Percentiles rank a stretch among this genome's conserved stretches.
phyloP scores from a whole-genome alignment of 2,329 filamentous ascomycete species.

The Dactylellina haptotyla region DNA sequence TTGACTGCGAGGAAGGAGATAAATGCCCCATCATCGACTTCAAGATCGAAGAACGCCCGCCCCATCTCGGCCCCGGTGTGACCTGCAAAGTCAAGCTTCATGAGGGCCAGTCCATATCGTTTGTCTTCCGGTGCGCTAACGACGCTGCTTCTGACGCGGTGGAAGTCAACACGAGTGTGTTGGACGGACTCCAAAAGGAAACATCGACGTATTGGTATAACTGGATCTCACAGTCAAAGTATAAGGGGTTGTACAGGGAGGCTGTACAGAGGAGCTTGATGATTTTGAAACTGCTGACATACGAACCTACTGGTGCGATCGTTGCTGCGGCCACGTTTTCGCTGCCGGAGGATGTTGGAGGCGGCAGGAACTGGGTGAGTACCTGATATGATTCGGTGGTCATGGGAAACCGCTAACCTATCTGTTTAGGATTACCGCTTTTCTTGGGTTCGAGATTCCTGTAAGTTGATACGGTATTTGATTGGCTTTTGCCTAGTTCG shows the following conservation, averaged over 20 bases:
- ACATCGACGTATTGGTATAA: slow-evolving; percentile 78
- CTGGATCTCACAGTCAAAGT: slow-evolving; percentile 76
- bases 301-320: slow-evolving; percentile 80
- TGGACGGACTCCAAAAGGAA: slow-evolving; percentile 73
- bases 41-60: slow-evolving; percentile 66
- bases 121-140: slow-evolving; percentile 68
- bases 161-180: slow-evolving; percentile 68
- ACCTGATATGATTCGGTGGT: slow-evolving; percentile 58
- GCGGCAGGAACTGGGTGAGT: slow-evolving; percentile 66
- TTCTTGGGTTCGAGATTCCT: slow-evolving; percentile 80
- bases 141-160: slow-evolving; percentile 70
- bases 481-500: neutral
- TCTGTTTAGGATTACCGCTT: slow-evolving; percentile 72
- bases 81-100: slow-evolving; percentile 69
- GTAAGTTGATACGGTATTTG: slow-evolving; percentile 57
- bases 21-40: slow-evolving; percentile 69
- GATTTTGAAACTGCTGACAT: slow-evolving; percentile 79
- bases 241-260: slow-evolving; percentile 77
- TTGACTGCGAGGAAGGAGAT: slow-evolving; percentile 69
- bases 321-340: slow-evolving; percentile 81
- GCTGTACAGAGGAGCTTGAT: slow-evolving; percentile 76
- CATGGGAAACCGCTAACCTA: slow-evolving; percentile 58
- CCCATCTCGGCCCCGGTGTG: slow-evolving; percentile 72
- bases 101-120: slow-evolving; percentile 76
- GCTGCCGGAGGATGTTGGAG: slow-evolving; percentile 77